A percentile compares a stretch with the other conserved stretches of the same genome.
These are phyloP conservation scores for Metarhizium brunneum DNA, from an alignment of 2,329 filamentous ascomycete species.

Conservation along the genomic window DNA sequence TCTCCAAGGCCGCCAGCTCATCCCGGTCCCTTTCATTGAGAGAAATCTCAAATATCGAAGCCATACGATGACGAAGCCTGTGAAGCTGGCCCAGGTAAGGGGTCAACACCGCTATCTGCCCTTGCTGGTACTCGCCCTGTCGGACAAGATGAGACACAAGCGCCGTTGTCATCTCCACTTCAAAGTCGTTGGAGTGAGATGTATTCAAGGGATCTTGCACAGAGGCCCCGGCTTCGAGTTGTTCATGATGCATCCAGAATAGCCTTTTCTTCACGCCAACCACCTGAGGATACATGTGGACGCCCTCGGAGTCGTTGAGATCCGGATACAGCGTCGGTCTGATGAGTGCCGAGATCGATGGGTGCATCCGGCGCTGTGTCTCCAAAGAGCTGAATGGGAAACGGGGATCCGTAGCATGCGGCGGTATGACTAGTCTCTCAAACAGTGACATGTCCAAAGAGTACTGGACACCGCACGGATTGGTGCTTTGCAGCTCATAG, in stretches of 20 bases:
- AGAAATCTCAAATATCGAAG: constrained; percentile 46
- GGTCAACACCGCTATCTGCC: constrained; percentile 63
- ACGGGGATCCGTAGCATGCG: constrained; percentile 12
- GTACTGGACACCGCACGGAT: constrained; percentile 35
- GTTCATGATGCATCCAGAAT: constrained; percentile 53
- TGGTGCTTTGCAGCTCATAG: constrained; percentile 43
- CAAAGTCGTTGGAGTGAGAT: constrained; percentile 47
- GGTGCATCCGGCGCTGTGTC: constrained; percentile 57
- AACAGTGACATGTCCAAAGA: constrained; percentile 52
- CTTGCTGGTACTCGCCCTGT: constrained; percentile 50
- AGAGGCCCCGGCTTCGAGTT: constrained; percentile 30
- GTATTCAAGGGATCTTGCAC: constrained; percentile 25
- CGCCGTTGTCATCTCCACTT: constrained; percentile 53
- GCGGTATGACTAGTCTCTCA: constrained; percentile 42
- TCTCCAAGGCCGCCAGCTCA: constrained; percentile 34
- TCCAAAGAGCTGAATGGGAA: constrained; percentile 33
- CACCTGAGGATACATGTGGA: constrained; percentile 34
- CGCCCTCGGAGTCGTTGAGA: constrained; percentile 38
- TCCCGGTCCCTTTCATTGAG: constrained; percentile 54
- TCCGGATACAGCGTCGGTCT: constrained; percentile 46
- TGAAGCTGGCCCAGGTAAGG: constrained; percentile 52
- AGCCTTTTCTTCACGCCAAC: constrained; percentile 42
- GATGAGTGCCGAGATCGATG: constrained; percentile 50
- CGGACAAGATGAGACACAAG: constrained; percentile 56
- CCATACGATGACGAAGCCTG: constrained; percentile 36